Evolutionary conservation across 140 eudicot genomes (phyloP), one percentile per base, ranked within the genome.

Genomic region (Erigeron philadelphicus): DNA sequence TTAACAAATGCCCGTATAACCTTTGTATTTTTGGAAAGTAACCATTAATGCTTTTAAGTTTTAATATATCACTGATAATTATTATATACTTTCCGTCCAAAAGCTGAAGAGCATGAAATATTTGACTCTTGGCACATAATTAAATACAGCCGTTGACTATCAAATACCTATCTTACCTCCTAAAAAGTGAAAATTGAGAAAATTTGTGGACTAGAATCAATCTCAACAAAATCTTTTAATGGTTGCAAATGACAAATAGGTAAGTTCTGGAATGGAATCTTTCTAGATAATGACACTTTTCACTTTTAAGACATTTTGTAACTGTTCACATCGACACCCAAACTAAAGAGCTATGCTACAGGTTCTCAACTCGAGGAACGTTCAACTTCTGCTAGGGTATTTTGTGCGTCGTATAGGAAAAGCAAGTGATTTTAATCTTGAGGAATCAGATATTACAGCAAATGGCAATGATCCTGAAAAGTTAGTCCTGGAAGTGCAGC

Each of bases 291-390:
- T 3, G 38, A 31, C 2, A 31, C 38, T 31, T 31, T 31, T 3
- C 38, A 31, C 38, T 4, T 31, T 31, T 31, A 31, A 31, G 16
- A 17, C 19, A 50, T 63, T 2, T 63, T 63, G 11, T 63, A 41
- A 16, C 25, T 7, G 17, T 18, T 44, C 43, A 4, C 42, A n/a
- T 48, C 11, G 9, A 43, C 23, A 64, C 56, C 73, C 50, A 35
- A 67, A 56, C 57, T 4, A 23, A 25, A 72, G 41, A 46, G 11
- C 21, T 72, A 61, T 81, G 42, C 69, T 18, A 53, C 87, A 93
- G 98, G 96, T 93, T 70, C 96, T 93, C 43, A 71, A 83, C 9
- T 84, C 95, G 18, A 87, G 98, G 66, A 93, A 93, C 2, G 94
- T 93, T 66, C 71, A 93, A 76, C 90, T 93, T 66, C 70, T 81